phyloP scores from a whole-genome alignment of 306 rosid genomes.

The Glycine soja region DNA sequence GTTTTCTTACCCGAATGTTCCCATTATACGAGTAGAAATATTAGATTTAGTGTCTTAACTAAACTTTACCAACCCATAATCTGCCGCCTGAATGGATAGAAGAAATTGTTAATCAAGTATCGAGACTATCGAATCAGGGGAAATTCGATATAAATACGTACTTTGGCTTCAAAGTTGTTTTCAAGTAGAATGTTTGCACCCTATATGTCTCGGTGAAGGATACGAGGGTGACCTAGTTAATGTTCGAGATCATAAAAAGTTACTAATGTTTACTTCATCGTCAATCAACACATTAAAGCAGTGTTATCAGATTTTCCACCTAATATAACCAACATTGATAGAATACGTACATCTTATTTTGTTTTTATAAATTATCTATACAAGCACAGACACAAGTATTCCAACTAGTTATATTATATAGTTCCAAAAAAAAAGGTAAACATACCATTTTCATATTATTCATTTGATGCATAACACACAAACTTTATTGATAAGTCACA shows the following conservation, averaged over 20 bases:
- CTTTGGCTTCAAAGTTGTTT: constrained; percentile 81
- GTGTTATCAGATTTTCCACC: too few species aligned
- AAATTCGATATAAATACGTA: constrained; percentile 41
- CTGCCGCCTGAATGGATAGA: constrained; percentile 68
- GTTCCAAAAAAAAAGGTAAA: background rate
- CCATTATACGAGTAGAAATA: constrained; percentile 94
- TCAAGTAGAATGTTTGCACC: constrained; percentile 83
- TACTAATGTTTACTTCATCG: background rate
- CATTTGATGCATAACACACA: background rate
- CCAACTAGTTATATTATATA: background rate
- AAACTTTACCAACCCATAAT: constrained; percentile 90
- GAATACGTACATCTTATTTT: background rate
- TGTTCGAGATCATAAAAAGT: constrained; percentile 3
- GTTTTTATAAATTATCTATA: background rate
- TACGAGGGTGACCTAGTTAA: constrained; percentile 84
- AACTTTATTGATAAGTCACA: constrained; percentile 4
- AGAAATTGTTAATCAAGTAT: background rate
- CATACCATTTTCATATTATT: background rate
- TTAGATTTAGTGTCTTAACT: constrained; percentile 74
- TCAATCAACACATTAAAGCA: background rate
- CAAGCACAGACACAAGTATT: background rate
- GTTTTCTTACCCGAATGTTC: constrained; percentile 80
- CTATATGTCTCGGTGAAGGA: constrained; percentile 91
- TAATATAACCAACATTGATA: too few species aligned
- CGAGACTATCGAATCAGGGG: background rate